Base-by-base conservation (phyloP, 2,329 filamentous ascomycete genomes). In the Chaetomiaceae sp. region DNA sequence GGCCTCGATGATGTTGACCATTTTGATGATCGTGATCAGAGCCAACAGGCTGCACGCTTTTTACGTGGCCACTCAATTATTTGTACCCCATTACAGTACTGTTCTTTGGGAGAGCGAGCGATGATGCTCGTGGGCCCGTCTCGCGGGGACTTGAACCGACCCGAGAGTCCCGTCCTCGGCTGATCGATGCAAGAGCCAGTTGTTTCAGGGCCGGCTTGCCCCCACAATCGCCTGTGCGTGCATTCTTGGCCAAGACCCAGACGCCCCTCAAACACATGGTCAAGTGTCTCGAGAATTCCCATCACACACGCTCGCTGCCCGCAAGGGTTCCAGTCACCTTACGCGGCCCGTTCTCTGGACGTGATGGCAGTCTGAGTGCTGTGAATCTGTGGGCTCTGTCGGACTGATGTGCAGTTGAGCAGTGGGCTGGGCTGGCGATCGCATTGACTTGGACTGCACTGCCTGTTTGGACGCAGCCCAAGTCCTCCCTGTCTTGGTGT, bases 321-420 rank as follows among this genome's bases (percentile, higher is more conserved):
- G n/a, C n/a, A n/a, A n/a, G n/a, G n/a, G n/a, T n/a, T n/a, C n/a
- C n/a, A n/a, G n/a, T n/a, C n/a, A n/a, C n/a, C n/a, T n/a, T n/a
- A n/a, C 34, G 44, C 21, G 48, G 44, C 48, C 48, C 14, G 21
- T 44, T 31, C 27, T 48, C 27, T 13, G 13, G 25, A 7, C 33
- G 42, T 20, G 12, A 38, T 16, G 21, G 10, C 30, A 14, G 19
- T 16, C 27, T 35, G 37, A 13, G n/a, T 34, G 30, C 5, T 34
- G 23, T 17, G 21, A 14, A 39, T 44, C 21, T 14, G 14, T 23
- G 42, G 38, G 13, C n/a, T 38, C 35, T 30, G 37, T 19, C 33
- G 31, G 53, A 47, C 39, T 55, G 55, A 58, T 55, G 55, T 39
- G 44, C 55, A 51, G 37, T 7, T 54, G 53, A 54, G 47, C 27